Base-by-base conservation (phyloP, 2,329 filamentous ascomycete species). In the Pseudogymnoascus sp. region DNA sequence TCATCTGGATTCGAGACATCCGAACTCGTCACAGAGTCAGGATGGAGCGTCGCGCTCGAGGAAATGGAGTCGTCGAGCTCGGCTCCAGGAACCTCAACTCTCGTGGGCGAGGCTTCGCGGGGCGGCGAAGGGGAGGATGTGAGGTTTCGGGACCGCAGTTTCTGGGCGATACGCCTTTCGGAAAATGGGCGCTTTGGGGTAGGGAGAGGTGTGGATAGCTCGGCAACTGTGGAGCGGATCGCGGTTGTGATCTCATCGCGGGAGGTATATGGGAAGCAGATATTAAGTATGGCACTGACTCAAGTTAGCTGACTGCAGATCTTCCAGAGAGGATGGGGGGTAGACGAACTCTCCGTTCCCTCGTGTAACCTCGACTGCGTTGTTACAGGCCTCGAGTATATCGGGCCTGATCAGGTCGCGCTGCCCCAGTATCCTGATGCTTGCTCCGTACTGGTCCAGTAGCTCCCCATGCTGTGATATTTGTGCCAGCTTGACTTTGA, bases 251-350 rank as follows among this genome's bases (percentile, higher is more conserved):
- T 97, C 73, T 99, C 94, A 71, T 96, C 92, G 66, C 94, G 84
- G 4, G 92, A 96, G 0, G 94, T 97, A 72, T 99, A 99, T 0
- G 94, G 94, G 71, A 97, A 97, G 79, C 94, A 99, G 66, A 99
- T 92, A 73, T 99, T 99, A 60, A 99, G 79, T 30, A 89, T 82
- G 42, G 86, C 84, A 64, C 80, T 82, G 66, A 16, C 23, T 6
- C 55, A 41, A 25, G 61, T 71, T 63, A 69, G 64, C 9, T 6
- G 12, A 59, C 6, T 14, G 22, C 7, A 30, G 36, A 7, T 16
- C 16, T 11, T 49, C 42, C n/a, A 45, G 22, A 6, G 7, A 14
- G 7, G 58, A 30, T 39, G 5, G 12, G 8, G 45, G 9, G 14
- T 14, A 5, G 2, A 72, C 79, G 65, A 72, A 91, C 88, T 88